Base-by-base conservation (phyloP, 345 rosid genomes). In the Lepidium sativum region DNA sequence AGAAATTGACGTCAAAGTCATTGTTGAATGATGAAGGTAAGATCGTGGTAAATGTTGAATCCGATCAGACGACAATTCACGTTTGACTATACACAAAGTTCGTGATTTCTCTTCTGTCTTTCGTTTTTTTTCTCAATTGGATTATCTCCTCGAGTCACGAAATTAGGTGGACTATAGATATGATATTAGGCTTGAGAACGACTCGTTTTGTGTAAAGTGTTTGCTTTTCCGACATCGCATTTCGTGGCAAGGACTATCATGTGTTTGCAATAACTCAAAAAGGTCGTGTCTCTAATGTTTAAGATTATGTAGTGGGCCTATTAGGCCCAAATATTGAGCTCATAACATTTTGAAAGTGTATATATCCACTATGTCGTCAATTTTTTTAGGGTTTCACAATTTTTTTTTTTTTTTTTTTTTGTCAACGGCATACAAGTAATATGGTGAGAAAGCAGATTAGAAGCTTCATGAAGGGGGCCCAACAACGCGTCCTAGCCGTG, bases 1-100 rank as follows among this genome's bases (percentile, higher is more conserved):
- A 83, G 25, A 23, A 23, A 23, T 2, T 23, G 25, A 23, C 25
- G 54, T 7, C 73, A 18, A 72, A 54, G 70, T 74, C 81, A n/a
- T n/a, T n/a, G 37, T 42, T 80, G 16, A 83, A 74, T 55, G 76
- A 60, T 55, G 77, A 79, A 55, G 75, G 65, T 31, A 68, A 69
- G 1, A 63, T 59, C 5, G 21, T 74, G 6, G 21, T 74, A 42
- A 80, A 80, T 77, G 55, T 78, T 76, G 58, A 38, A 32, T 41
- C 60, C 13, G 85, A 77, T 9, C 81, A 78, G 68, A 80, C 43
- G 76, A 69, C 77, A 14, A 68, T 55, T 42, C 25, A 58, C 0
- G 69, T 56, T 65, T 60, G 53, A 40, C 18, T 57, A n/a, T n/a
- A 15, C 41, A 39, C 41, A 39, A 58, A 51, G 38, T 53, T 62